Base-by-base conservation (phyloP, 306 rosid genomes). In the Cucurbita pepo region DNA sequence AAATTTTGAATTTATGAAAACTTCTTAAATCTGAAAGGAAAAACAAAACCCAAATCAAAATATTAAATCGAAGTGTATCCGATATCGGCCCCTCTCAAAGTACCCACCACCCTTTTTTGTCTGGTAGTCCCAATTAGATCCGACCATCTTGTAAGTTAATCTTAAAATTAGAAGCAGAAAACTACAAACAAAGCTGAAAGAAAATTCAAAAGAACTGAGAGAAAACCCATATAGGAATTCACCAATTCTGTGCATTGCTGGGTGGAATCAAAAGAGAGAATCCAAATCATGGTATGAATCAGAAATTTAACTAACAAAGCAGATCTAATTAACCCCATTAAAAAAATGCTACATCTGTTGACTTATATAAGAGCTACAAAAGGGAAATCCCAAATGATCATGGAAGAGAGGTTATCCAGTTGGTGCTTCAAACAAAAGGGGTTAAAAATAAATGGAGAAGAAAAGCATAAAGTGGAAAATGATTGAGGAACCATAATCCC, bases 111-210 rank as follows among this genome's bases (percentile, higher is more conserved):
- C 64, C 22, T 14, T 69, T 55, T 82, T 85, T 90, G 96, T 88
- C 95, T 76, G 76, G 77, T 85, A 79, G 89, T 77, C 44, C 57
- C 59, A 79, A 80, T 77, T 86, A 79, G 91, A 92, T 85, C 92
- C 77, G 82, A 83, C 77, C 48, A 65, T 76, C 55, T 34, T 34
- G 13, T 75, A 43, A 13, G 50, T 48, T 30, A 45, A 50, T 47
- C 40, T 48, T 48, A 69, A 48, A 25, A 30, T 50, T 50, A 14
- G 37, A 1, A 8, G 5, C 34, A 30, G 34, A 30, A 30, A 30
- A 30, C 3, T 30, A 30, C 34, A 13, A 69, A 22, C 8, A 8
- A 13, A 10, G 30, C 8, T 47, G 45, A 36, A 50, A 69, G 57
- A 69, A 15, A 50, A 30, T 22, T 67, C 72, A 56, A 69, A 50